These are phyloP conservation scores for Combretum micranthum DNA, from an alignment of 345 rosid genomes.

Conservation along the genomic window DNA sequence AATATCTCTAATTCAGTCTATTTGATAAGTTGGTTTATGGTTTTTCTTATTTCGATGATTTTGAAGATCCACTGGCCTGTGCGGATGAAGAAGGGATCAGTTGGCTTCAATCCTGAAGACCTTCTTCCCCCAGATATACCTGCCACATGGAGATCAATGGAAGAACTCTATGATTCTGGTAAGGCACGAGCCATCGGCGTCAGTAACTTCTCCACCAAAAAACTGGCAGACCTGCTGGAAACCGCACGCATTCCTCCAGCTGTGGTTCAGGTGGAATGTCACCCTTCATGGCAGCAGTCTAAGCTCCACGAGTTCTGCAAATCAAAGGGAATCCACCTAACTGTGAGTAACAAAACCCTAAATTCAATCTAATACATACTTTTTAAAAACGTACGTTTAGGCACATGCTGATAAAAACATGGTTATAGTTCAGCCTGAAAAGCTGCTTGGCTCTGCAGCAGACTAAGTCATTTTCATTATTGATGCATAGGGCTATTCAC, in stretches of 20 bases:
- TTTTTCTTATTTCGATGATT: not conserved
- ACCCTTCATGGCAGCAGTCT: slow-evolving; percentile 76
- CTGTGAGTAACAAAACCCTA: slow-evolving; percentile 47
- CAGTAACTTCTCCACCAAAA: slow-evolving; percentile 76
- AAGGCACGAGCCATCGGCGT: slow-evolving; percentile 75
- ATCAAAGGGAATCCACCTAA: slow-evolving; percentile 66
- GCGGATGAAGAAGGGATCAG: slow-evolving; percentile 51
- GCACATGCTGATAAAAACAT: too few species aligned
- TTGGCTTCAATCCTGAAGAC: slow-evolving; percentile 51
- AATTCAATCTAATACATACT: not conserved
- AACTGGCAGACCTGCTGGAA: slow-evolving; percentile 58
- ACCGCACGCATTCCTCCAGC: slow-evolving; percentile 76
- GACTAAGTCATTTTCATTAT: not conserved
- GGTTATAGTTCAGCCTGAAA: too few species aligned
- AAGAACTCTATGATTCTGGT: slow-evolving; percentile 61
- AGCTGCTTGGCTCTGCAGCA: not conserved
- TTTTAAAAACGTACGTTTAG: too few species aligned
- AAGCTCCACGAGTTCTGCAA: slow-evolving; percentile 60
- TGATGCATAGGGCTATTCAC: slow-evolving; percentile 68
- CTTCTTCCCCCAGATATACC: slow-evolving; percentile 52
- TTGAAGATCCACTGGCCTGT: slow-evolving; percentile 84
- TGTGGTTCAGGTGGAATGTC: slow-evolving; percentile 79
- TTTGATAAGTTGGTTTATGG: not conserved
- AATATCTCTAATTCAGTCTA: too few species aligned
- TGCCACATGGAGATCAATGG: slow-evolving; percentile 82